Base-by-base conservation (phyloP, 2,329 filamentous ascomycete genomes). In the Periconia sp. region DNA sequence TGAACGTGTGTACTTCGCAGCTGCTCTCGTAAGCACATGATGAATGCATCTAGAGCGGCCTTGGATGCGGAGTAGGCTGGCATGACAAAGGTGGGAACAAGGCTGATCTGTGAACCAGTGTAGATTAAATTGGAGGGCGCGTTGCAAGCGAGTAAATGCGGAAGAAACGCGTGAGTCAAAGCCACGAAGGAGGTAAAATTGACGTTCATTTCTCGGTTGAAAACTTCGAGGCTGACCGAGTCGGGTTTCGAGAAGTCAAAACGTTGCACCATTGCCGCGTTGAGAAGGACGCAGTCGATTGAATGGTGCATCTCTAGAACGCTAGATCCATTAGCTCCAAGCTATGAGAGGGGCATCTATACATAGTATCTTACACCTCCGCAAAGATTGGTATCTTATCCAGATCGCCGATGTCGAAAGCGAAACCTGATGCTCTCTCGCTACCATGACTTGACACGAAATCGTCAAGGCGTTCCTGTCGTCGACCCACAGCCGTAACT, bases 221-320 rank as follows among this genome's bases (percentile, higher is more conserved):
- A 66, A 1, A 55, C 36, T 1, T 50, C 36, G 1, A 80, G 62
- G 46, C 73, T 58, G 40, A 79, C 69, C 6, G 59, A 69, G 6
- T 63, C 63, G 4, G 78, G 76, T 17, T 69, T 60, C 4, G 71
- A 65, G 54, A 82, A 75, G 59, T 79, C 66, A 22, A 78, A 61
- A 0, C 55, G 56, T 17, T 70, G 67, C 56, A 85, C 80, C 24
- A 81, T 70, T 8, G 81, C 81, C 0, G 81, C 76, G 56, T 83
- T 84, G 34, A 84, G 65, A 38, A 85, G 60, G 16, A 85, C 58
- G 52, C 74, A 76, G 64, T 83, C 80, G 16, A 84, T 72, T 17
- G 73, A 65, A 0, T 79, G 77, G 54, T 79, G 71, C 0, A 55
- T 52, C 8, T 58, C 43, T 5, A 65, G 63, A 22, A 76, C 48